phyloP scores from a whole-genome alignment of 176 grass and related monocot species.

The Tuctoria greenei region DNA sequence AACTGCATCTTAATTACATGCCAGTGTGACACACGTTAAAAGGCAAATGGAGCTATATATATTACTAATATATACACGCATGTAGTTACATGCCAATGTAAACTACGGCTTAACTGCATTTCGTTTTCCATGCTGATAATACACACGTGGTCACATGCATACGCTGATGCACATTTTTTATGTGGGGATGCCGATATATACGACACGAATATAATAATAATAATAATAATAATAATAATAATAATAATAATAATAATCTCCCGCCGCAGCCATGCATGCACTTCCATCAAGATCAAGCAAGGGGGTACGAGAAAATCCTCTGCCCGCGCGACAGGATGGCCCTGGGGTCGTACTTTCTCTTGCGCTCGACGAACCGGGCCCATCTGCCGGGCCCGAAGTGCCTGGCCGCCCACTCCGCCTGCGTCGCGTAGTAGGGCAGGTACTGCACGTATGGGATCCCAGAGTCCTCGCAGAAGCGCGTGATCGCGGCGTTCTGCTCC shows the following conservation, averaged over 20 bases:
- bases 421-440: slow-evolving; percentile 50
- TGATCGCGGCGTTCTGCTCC: slow-evolving; percentile 57
- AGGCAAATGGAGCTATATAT: too few species aligned
- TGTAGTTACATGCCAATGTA: too few species aligned
- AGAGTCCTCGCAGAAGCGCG: slow-evolving; percentile 46
- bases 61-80: too few species aligned
- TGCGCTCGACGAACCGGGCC: slow-evolving; percentile 43
- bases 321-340: slow-evolving; percentile 63
- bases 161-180: too few species aligned
- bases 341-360: slow-evolving; percentile 64
- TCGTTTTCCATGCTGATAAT: not conserved
- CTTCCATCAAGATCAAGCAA: not conserved
- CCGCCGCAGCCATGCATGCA: not conserved
- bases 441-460: slow-evolving; percentile 61
- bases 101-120: not conserved
- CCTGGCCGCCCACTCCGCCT: slow-evolving; percentile 58
- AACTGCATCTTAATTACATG: too few species aligned
- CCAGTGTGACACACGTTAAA: too few species aligned
- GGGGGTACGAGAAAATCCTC: slow-evolving; percentile 57
- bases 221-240: too few species aligned
- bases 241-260: not conserved
- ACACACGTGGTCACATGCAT: not conserved
- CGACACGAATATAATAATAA: not conserved
- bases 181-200: not conserved
- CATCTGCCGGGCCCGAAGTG: slow-evolving; percentile 65